Evolutionary conservation across 78 protist genomes (phyloP).

Genomic region (Dictyostelium intermedium): DNA sequence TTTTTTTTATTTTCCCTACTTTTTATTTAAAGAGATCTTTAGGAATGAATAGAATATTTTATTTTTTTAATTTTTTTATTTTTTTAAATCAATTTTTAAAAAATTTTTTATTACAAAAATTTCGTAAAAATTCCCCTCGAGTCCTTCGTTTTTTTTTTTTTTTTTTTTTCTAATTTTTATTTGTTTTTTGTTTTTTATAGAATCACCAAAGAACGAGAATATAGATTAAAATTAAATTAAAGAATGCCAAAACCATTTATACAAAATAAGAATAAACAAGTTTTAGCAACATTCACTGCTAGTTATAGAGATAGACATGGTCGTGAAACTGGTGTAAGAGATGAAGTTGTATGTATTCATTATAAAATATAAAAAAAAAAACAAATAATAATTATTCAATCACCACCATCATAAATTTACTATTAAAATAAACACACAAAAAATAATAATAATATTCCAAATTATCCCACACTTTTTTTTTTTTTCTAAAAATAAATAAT

Average conservation of each 20-base stretch:
- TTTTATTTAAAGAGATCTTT: background rate
- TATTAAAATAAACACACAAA: too few relatives aligned
- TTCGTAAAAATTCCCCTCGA: background rate
- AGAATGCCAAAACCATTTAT: constrained; percentile 60
- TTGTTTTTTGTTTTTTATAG: background rate
- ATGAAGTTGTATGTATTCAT: background rate
- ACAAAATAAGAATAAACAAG: constrained; percentile 27
- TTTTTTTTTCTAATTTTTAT: background rate
- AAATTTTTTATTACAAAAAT: background rate
- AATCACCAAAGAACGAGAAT: background rate
- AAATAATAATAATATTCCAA: background rate
- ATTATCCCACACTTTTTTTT: too few relatives aligned
- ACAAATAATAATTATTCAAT: background rate
- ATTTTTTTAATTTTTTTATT: background rate
- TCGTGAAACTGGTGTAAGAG: background rate
- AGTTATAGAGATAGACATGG: constrained; percentile 25
- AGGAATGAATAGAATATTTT: background rate
- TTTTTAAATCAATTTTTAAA: background rate
- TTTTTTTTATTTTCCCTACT: background rate
- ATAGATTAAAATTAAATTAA: background rate
- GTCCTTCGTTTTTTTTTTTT: background rate
- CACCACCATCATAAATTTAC: too few relatives aligned
- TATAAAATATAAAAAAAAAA: background rate
- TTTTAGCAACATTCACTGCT: background rate
- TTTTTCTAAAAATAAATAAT: too few relatives aligned